phyloP scores from a whole-genome alignment of 2,329 filamentous ascomycete genomes.

The Talaromyces piceae region DNA sequence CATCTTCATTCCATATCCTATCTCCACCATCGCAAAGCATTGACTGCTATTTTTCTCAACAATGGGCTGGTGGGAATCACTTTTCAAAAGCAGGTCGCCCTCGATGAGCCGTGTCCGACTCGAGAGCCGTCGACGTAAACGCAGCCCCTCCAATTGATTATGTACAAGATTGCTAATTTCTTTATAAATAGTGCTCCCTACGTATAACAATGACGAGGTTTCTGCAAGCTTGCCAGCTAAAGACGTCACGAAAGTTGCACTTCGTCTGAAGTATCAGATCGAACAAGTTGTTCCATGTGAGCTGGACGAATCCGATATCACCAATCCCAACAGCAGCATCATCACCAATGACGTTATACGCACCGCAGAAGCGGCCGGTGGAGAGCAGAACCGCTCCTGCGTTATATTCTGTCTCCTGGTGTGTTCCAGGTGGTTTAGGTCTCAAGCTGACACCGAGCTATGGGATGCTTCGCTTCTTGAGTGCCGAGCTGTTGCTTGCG shows the following conservation, averaged over 20 bases:
- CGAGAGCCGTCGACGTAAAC: constrained; percentile 37
- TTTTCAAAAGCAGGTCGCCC: constrained; percentile 24
- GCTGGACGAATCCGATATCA: constrained; percentile 67
- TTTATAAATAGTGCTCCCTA: constrained; percentile 37
- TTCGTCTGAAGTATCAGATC: constrained; percentile 84
- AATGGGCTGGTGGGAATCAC: constrained; percentile 34
- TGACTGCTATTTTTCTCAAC: neutral
- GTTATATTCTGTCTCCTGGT: constrained; percentile 79
- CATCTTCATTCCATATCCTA: neutral
- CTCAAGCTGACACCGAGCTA: constrained; percentile 70
- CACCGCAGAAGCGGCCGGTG: constrained; percentile 76
- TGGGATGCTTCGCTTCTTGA: constrained; percentile 87
- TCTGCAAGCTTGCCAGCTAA: constrained; percentile 63
- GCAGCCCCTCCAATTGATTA: constrained; percentile 12
- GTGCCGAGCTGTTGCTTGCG: constrained; percentile 72
- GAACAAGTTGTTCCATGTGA: constrained; percentile 88
- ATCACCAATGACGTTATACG: constrained; percentile 73
- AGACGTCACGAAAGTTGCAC: constrained; percentile 81
- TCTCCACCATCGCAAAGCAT: neutral
- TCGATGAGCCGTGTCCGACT: constrained; percentile 26
- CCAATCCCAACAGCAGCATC: constrained; percentile 71
- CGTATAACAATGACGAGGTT: constrained; percentile 29
- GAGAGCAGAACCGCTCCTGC: constrained; percentile 64
- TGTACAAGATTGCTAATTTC: constrained; percentile 11
- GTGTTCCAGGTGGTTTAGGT: constrained; percentile 67